phyloP scores from a whole-genome alignment of 2,329 filamentous ascomycete genomes.

The Pseudogymnoascus pannorum region DNA sequence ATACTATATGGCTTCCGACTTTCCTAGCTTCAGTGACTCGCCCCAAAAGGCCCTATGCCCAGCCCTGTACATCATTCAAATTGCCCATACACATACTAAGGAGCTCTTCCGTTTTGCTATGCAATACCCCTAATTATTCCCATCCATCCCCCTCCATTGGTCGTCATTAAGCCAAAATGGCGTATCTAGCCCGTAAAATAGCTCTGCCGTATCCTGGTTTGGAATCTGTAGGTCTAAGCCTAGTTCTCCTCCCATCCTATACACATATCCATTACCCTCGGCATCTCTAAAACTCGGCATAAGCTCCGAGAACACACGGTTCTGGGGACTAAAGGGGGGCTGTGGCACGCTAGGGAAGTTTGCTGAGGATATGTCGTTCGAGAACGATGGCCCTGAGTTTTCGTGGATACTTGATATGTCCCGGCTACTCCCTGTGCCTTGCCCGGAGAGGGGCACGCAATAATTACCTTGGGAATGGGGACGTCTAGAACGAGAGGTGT shows the following conservation, averaged over 20 bases:
- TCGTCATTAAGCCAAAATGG: constrained; percentile 11
- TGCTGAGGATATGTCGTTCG: neutral
- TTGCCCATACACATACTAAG: neutral
- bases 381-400: neutral
- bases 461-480: neutral
- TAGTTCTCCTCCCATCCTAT: neutral
- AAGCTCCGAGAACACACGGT: neutral
- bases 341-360: neutral
- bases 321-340: neutral
- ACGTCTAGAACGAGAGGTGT: neutral
- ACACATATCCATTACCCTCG: neutral
- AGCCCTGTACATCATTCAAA: neutral
- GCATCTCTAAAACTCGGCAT: neutral
- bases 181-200: constrained; percentile 9
- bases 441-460: neutral
- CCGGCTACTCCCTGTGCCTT: neutral
- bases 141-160: neutral
- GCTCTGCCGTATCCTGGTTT: constrained; percentile 6
- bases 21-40: too few species aligned
- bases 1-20: neutral
- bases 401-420: neutral
- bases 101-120: neutral
- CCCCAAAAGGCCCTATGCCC: neutral
- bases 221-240: neutral
- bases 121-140: neutral